Evolutionary conservation across 2,329 filamentous ascomycete genomes (phyloP), one percentile per base, ranked within the genome.

Genomic region (Xylaria sp.): DNA sequence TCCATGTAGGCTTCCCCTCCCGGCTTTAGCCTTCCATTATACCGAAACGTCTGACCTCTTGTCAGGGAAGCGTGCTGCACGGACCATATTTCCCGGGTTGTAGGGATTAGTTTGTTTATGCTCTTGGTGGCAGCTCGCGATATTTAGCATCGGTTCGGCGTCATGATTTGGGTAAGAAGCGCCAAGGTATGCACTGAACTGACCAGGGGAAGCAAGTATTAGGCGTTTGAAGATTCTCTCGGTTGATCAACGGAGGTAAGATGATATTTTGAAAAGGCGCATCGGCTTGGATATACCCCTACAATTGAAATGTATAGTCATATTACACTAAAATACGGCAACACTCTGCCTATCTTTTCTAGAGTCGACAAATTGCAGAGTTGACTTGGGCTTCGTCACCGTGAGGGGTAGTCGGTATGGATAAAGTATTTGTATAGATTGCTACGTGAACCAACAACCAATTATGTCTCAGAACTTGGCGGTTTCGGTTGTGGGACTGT

Each of bases 1-100:
- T 61, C 70, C 56, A 67, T 71, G 72, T 68, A 62, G 72, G 72
- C 49, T n/a, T 46, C 19, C 37, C 21, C 19, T 35, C 21, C 49
- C 27, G 7, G 21, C 41, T 17, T 19, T n/a, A 29, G 37, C 25
- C 9, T 58, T 11, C n/a, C 21, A 9, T 52, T 27, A 8, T 48
- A 15, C 44, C 37, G 47, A 57, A 29, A 21, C 23, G 38, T 38
- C 67, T 73, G 61, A 72, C 64, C 46, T 37, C 56, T 54, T 41
- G 37, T 44, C 55, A 81, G 80, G 80, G 80, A 77, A 77, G 54
- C 78, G 76, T 58, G 75, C 74, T 54, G 70, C 80, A 55, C 74
- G 76, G 35, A 80, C 79, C 43, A 72, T 81, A 53, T 82, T 82
- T 54, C 80, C 80, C 13, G 71, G 70, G 17, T 73, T 72, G 21